These are phyloP conservation scores for Pseudocercospora musae DNA, from an alignment of 2,329 filamentous ascomycete genomes.

Conservation along the genomic window DNA sequence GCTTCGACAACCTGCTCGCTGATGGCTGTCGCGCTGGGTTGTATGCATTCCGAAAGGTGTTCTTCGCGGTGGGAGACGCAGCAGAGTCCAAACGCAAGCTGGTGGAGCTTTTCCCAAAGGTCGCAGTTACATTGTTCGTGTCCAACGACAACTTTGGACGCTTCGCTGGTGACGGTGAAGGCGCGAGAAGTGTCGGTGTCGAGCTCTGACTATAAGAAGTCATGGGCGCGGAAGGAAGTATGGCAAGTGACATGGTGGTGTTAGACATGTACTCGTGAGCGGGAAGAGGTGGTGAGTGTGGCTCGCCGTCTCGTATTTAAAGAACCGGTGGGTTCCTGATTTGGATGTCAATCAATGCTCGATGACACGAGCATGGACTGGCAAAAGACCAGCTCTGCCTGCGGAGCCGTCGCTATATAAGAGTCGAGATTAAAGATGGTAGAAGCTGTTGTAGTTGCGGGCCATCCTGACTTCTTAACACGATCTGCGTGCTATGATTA, in stretches of 20 bases:
- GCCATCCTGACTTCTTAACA: conserved; percentile 6
- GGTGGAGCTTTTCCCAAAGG: conserved; percentile 55
- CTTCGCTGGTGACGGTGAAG: conserved; percentile 31
- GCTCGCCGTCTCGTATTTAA: conserved; percentile 10
- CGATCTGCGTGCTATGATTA: not conserved
- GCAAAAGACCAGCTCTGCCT: not conserved
- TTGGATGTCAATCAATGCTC: conserved; percentile 5
- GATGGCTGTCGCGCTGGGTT: conserved; percentile 36
- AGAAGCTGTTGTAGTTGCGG: conserved; percentile 5
- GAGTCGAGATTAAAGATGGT: conserved; percentile 1
- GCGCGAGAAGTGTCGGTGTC: conserved; percentile 18
- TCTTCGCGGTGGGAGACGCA: conserved; percentile 59
- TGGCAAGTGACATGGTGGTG: conserved; percentile 47
- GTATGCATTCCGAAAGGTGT: conserved; percentile 61
- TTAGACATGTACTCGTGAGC: conserved; percentile 25
- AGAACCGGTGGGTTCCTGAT: not conserved
- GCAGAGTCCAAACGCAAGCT: conserved; percentile 53
- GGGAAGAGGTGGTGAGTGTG: conserved; percentile 29
- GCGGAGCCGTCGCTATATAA: conserved; percentile 3
- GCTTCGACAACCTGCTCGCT: conserved; percentile 24
- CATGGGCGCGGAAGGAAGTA: conserved; percentile 35
- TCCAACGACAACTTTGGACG: conserved; percentile 61
- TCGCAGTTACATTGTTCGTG: conserved; percentile 46
- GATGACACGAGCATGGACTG: conserved; percentile 7
- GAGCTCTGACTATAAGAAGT: conserved; percentile 25